phyloP scores from a whole-genome alignment of 2,329 filamentous ascomycete species.

The Alternaria triticina region DNA sequence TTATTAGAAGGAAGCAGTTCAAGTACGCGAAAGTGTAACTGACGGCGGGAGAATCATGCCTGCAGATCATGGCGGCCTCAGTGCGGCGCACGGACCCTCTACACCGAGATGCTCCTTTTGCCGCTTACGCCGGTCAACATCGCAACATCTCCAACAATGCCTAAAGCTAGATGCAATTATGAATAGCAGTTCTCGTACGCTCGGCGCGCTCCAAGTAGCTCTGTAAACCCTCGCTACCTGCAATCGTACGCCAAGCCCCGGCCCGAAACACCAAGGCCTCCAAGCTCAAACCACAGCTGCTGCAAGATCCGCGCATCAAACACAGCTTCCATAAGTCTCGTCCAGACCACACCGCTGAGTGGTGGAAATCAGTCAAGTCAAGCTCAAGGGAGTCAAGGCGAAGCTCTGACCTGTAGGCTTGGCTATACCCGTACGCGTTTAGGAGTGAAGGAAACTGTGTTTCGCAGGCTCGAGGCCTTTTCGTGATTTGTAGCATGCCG shows the following conservation, averaged over 20 bases:
- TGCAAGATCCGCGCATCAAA: constrained; percentile 37
- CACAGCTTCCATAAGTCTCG: neutral
- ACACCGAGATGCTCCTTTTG: neutral
- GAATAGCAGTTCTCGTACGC: neutral
- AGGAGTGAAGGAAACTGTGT: neutral
- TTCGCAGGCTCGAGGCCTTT: neutral
- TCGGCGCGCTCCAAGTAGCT: neutral
- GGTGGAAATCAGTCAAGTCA: constrained; percentile 10
- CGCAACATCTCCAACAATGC: neutral
- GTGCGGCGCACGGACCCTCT: neutral
- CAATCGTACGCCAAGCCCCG: constrained; percentile 20
- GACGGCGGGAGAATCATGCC: neutral
- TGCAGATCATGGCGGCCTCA: neutral
- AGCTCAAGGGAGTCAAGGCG: constrained; percentile 21
- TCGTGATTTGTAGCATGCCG: neutral
- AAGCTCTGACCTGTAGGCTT: constrained; percentile 24
- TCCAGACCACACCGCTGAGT: constrained; percentile 3
- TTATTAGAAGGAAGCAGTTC: neutral
- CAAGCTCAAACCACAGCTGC: constrained; percentile 33
- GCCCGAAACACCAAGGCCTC: constrained; percentile 33
- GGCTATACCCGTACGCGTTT: constrained; percentile 20
- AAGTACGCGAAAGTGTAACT: too few relatives aligned
- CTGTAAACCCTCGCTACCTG: neutral
- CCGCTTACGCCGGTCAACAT: neutral
- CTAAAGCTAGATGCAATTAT: neutral